phyloP scores from a whole-genome alignment of 306 rosid genomes.

The Sechiopsis laciniata region DNA sequence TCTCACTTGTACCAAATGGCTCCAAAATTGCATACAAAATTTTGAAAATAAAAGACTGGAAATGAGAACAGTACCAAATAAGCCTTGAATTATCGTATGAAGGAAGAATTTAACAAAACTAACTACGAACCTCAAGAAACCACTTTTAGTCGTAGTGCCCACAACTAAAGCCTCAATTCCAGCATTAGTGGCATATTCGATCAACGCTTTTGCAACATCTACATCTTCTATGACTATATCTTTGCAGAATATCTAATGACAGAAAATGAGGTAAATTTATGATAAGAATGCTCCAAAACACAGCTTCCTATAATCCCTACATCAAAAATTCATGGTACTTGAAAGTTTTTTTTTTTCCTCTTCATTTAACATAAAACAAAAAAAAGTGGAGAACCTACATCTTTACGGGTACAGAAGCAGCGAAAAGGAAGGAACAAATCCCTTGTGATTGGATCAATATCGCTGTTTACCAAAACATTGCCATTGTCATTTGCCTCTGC shows the following conservation, averaged over 20 bases:
- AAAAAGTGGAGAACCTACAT: conserved; percentile 44
- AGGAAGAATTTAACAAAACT: not conserved
- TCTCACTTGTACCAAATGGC: not conserved
- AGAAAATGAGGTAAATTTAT: not conserved
- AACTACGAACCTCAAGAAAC: conserved; percentile 56
- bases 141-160: conserved; percentile 59
- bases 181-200: conserved; percentile 45
- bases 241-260: conserved; percentile 56
- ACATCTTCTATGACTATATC: conserved; percentile 62
- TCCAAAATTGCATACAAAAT: not conserved
- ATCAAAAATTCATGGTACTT: not conserved
- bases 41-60: not conserved
- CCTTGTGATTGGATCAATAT: conserved; percentile 45
- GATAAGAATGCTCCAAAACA: not conserved
- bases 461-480: conserved; percentile 30
- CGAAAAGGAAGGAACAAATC: conserved; percentile 78
- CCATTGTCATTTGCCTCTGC: conserved; percentile 25
- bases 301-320: not conserved
- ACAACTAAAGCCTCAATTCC: conserved; percentile 75
- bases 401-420: conserved; percentile 78
- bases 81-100: not conserved
- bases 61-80: not conserved
- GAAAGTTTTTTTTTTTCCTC: not conserved
- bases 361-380: not conserved
- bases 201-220: conserved; percentile 59